phyloP scores from a whole-genome alignment of 257 asterid species.

The Nicotiana noctiflora region DNA sequence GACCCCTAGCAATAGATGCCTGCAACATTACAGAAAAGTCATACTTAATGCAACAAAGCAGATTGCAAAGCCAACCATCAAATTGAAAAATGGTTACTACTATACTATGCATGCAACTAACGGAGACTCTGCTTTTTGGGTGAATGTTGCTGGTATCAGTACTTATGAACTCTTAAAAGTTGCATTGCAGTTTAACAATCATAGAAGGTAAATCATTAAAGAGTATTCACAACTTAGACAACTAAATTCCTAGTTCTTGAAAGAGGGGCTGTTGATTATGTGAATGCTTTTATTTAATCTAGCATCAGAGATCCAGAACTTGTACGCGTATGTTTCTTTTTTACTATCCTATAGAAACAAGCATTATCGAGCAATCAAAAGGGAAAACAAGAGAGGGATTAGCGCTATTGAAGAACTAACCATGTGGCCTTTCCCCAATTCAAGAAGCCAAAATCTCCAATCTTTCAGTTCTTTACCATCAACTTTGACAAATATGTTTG shows the following conservation, averaged over 20 bases:
- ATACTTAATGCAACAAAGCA: too few species aligned
- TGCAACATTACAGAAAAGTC: slow-evolving; percentile 15
- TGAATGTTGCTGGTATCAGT: neutral
- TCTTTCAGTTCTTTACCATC: slow-evolving; percentile 59
- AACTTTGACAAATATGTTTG: slow-evolving; percentile 50
- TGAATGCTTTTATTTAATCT: neutral
- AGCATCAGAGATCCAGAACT: neutral
- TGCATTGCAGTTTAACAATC: neutral
- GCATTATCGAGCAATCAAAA: neutral
- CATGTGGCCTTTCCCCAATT: slow-evolving; percentile 45
- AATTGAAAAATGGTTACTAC: too few species aligned
- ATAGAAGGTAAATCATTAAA: neutral
- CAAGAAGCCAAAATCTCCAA: slow-evolving; percentile 79
- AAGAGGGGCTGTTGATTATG: neutral
- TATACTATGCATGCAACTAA: too few species aligned
- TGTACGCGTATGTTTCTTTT: neutral
- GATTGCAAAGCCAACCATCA: too few species aligned
- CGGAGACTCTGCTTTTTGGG: neutral
- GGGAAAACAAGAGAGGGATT: neutral
- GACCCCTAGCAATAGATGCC: slow-evolving; percentile 68
- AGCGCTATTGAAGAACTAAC: slow-evolving; percentile 35
- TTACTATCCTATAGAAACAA: neutral
- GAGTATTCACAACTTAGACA: too few species aligned
- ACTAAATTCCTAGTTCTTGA: neutral
- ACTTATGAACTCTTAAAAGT: neutral